Conservation (phyloP, 208 protist genomes). For the Phytomonas francai region DNA sequence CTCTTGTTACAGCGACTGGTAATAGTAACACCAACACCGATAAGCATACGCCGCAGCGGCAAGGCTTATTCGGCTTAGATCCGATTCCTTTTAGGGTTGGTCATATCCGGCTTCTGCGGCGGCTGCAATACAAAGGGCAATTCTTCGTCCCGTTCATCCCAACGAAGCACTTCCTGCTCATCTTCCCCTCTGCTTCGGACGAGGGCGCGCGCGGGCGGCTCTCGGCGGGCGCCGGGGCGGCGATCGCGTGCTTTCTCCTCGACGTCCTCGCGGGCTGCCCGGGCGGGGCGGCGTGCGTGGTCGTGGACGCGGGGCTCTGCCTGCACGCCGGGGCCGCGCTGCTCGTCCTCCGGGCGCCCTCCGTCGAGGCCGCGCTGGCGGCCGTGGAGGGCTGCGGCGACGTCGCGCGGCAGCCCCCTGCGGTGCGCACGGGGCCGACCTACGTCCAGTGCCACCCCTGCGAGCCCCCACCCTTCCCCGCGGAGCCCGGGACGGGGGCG, state of each 20-base stretch:
- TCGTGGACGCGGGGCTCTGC: constrained; percentile 54
- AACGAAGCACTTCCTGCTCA: constrained; percentile 46
- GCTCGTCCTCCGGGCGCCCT: constrained; percentile 33
- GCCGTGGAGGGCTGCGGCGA: constrained; percentile 37
- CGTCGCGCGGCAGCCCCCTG: constrained; percentile 17
- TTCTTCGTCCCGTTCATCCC: constrained; percentile 74
- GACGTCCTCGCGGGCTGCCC: constrained; percentile 13
- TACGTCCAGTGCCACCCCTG: constrained; percentile 35
- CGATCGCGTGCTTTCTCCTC: constrained; percentile 21
- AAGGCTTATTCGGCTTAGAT: background rate
- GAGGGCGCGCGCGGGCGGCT: constrained; percentile 1
- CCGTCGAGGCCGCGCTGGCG: constrained; percentile 34
- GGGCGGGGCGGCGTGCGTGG: background rate
- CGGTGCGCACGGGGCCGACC: constrained; percentile 24
- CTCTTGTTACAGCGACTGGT: no score
- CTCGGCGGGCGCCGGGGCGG: constrained; percentile 26
- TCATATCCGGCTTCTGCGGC: constrained; percentile 45
- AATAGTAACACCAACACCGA: no score
- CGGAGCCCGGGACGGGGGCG: background rate
- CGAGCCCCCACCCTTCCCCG: constrained; percentile 10
- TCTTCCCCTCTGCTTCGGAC: constrained; percentile 39
- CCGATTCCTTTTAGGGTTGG: constrained; percentile 15
- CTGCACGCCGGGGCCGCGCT: constrained; percentile 33
- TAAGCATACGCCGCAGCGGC: no score
- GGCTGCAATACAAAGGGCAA: constrained; percentile 51